Evolutionary conservation across 106 monocot species (phyloP), one percentile per base, ranked within the genome.

Genomic region (Alisma plantagoaquatica): DNA sequence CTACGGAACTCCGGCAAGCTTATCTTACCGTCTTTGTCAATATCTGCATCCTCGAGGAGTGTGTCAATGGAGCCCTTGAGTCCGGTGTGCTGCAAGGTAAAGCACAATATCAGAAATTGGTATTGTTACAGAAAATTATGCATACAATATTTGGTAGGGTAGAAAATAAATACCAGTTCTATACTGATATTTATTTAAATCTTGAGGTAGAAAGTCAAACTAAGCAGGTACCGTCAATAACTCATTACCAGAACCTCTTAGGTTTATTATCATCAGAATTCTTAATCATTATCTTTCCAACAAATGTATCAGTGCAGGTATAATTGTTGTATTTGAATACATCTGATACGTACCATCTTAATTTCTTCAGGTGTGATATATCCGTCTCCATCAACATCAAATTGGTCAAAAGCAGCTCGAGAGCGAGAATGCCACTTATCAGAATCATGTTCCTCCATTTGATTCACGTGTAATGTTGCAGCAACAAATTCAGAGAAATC

Each of bases 401-500:
- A 83, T 53, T 83, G 87, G 31, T 83, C 71, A 47, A 94, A 94
- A 47, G 93, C 93, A 12, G 83, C 76, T 70, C 80, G 63, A 27
- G 80, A 87, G 18, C 71, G 79, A 27, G 29, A 11, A 19, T 68
- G 50, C 93, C 93, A 94, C 61, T 68, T 87, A 11, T 80, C 80
- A 27, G 77, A 72, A 46, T 94, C 80, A 41, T 74, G 83, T 31
- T 84, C 88, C 33, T 76, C 79, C 69, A 94, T 69, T 59, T 94
- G 93, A 59, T 75, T 79, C 46, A 94, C 83, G 49, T 77, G 93
- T 16, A 94, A 53, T 27, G 93, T 70, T 53, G 93, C 87, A 10
- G 93, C 83, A 56, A 84, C 93, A 68, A 94, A 94, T 63, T 94
- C 93, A 20, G 65, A 31, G 66, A 94, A 94, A 50, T 94, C 93